These are phyloP conservation scores for Chaetomiaceae sp. DNA, from an alignment of 2,329 filamentous ascomycete species.

Conservation along the genomic window DNA sequence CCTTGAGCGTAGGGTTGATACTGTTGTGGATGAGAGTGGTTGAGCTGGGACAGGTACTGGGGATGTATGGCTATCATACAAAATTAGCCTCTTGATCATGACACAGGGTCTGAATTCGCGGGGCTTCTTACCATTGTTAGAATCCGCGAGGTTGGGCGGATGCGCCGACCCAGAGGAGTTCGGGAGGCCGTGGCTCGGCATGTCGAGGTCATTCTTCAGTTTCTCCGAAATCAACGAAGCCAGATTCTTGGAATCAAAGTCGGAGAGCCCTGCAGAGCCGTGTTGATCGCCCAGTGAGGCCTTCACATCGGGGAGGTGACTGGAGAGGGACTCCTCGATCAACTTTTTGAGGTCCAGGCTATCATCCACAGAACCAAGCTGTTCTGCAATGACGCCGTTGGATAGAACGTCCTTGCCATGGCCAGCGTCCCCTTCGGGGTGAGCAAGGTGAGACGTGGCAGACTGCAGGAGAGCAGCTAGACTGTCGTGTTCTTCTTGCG, in stretches of 20 bases:
- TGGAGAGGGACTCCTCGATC: constrained; percentile 20
- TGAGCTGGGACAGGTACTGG: constrained; percentile 18
- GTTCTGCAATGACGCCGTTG: constrained; percentile 4
- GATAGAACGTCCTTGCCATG: constrained; percentile 6
- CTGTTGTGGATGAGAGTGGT: constrained; percentile 13
- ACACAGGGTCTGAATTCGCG: too few species aligned
- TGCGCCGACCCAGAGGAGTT: constrained; percentile 6
- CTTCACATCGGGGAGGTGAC: constrained; percentile 13
- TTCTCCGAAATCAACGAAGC: constrained; percentile 23
- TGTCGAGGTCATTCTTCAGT: constrained; percentile 16
- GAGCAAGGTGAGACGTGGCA: constrained; percentile 15
- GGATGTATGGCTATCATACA: constrained; percentile 6
- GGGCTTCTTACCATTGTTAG: constrained; percentile 9
- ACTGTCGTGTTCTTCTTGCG: constrained; percentile 16
- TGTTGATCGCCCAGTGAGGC: constrained; percentile 4
- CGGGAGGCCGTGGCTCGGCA: constrained; percentile 16
- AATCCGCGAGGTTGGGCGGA: not conserved
- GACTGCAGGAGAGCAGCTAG: constrained; percentile 23
- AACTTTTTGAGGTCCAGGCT: constrained; percentile 20
- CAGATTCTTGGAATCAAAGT: constrained; percentile 19
- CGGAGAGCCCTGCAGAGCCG: not conserved
- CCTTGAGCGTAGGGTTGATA: constrained; percentile 27
- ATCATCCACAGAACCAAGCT: constrained; percentile 5
- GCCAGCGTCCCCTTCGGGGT: not conserved
- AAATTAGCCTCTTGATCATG: constrained; percentile 11